These are phyloP conservation scores for Lathyrus aphaca DNA, from an alignment of 306 rosid species.

Conservation along the genomic window DNA sequence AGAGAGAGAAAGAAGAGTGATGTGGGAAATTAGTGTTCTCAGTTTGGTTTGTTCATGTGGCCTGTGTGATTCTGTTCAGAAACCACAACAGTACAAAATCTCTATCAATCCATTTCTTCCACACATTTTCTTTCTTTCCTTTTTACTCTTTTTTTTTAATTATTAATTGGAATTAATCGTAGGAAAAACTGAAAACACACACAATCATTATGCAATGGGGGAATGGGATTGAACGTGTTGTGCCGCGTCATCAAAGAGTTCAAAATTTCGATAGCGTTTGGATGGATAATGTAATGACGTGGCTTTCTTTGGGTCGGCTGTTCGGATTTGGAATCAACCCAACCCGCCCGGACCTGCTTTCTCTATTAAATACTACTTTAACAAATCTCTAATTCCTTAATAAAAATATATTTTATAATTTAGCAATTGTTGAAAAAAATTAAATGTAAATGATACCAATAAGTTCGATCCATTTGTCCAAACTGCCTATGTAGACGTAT, in stretches of 20 bases:
- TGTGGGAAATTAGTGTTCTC: slow-evolving; percentile 50
- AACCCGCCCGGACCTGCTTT: not conserved
- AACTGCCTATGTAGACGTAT: too few relatives aligned
- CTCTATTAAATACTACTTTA: not conserved
- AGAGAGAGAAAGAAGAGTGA: slow-evolving; percentile 21
- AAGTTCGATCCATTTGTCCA: too few relatives aligned
- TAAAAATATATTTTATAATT: too few relatives aligned
- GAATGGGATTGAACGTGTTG: slow-evolving; percentile 15
- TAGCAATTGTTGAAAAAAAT: too few relatives aligned
- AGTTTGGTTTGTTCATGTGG: slow-evolving; percentile 51
- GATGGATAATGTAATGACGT: slow-evolving; percentile 69
- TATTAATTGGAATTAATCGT: too few relatives aligned
- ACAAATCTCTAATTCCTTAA: too few relatives aligned
- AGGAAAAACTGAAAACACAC: not conserved
- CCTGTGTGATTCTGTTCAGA: slow-evolving; percentile 42
- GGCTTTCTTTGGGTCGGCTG: slow-evolving; percentile 43
- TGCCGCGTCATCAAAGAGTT: slow-evolving; percentile 57
- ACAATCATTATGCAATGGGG: not conserved
- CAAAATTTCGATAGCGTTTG: slow-evolving; percentile 49
- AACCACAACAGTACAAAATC: slow-evolving; percentile 50
- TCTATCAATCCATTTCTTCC: slow-evolving; percentile 51
- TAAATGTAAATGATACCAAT: too few relatives aligned
- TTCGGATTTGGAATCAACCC: not conserved
- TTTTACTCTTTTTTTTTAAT: too few relatives aligned
- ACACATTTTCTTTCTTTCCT: slow-evolving; percentile 39